Base-by-base conservation (phyloP, 2,329 filamentous ascomycete genomes). In the Epichloe bromicola region DNA sequence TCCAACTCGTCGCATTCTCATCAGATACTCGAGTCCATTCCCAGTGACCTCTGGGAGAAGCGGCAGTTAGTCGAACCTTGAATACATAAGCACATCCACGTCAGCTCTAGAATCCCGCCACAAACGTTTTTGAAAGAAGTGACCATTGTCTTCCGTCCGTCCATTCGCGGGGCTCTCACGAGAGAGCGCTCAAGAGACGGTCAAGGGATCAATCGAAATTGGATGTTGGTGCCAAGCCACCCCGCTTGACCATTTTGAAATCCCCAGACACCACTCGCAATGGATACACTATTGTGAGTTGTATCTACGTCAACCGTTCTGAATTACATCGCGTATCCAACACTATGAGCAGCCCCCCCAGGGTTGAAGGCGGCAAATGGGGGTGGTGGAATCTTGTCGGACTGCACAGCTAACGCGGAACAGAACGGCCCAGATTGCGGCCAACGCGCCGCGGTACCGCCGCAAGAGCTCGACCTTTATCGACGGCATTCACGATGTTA, bases 381-480 rank as follows among this genome's bases (percentile, higher is more conserved):
- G 38, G 11, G 20, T n/a, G 26, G 12, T 34, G 17, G 19, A 41
- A 37, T 30, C 15, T 17, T 37, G 20, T 23, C 19, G 46, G 7
- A 46, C 20, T 4, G 37, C 23, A 19, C n/a, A 23, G 36, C 50
- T 54, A 20, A 54, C 38, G 40, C 15, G 7, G 11, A 6, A 5
- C 60, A 93, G 88, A 54, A 96, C 90, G 45, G 88, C 89, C 62
- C 88, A 96, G 65, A 86, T 95, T 60, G 88, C 90, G 67, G 88
- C 86, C 58, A 95, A 87, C 67, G 89, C 90, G 53, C 88, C 88
- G 53, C 83, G 86, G 58, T 95, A 95, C 66, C 84, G 90, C 57
- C 85, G 93, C 61, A 87, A 88, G 70, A 96, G 91, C 60, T 96
- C 89, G 59, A 96, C 90, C 38, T 95, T 94, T 66, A 90, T 96